Base-by-base conservation (phyloP, 1,139 yeast genomes). In the Geotrichum carabidarum region DNA sequence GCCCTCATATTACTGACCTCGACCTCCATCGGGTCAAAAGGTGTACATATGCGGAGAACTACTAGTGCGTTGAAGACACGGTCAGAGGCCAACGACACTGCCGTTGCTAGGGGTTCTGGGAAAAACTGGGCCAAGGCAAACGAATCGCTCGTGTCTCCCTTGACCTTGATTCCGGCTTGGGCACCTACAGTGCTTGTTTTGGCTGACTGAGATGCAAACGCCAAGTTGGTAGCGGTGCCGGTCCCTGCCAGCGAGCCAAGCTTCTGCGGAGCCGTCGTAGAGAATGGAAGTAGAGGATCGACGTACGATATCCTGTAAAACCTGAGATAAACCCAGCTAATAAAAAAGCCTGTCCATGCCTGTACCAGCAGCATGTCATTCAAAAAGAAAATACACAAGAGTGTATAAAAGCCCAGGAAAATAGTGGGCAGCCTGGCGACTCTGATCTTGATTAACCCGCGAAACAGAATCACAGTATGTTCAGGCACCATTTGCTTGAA, bases 71-170 rank as follows among this genome's bases (percentile, higher is more conserved):
- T 78, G 67, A 83, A 87, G 15, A 79, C 62, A 7, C 71, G 71
- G 55, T 81, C 75, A 57, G 85, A 82, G 0, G 83, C 65, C 0
- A 81, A 79, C 2, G 76, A 71, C 50, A 89, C 70, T 38, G 78
- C 65, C 11, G 58, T 54, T 57, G 82, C 78, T 57, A 81, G 78
- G 1, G 77, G 65, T 43, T 74, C 78, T 1, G 96, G 96, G 56
- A 72, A 72, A 68, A 91, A 88, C 63, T 86, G 86, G 43, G 85
- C 83, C 61, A 91, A 74, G 55, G 87, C 83, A 74, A 91, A 91
- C 0, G 95, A 86, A 63, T 90, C 96, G 0, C 95, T 85, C 0
- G 96, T 95, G 68, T 90, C 96, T 46, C 97, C 97, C 41, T 78
- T 71, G 31, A 82, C 68, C 27, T 75, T 45, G 12, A 49, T 51